These are phyloP conservation scores for Arthromyces matolae DNA, from an alignment of 768 basidiomycete genomes.

Conservation along the genomic window DNA sequence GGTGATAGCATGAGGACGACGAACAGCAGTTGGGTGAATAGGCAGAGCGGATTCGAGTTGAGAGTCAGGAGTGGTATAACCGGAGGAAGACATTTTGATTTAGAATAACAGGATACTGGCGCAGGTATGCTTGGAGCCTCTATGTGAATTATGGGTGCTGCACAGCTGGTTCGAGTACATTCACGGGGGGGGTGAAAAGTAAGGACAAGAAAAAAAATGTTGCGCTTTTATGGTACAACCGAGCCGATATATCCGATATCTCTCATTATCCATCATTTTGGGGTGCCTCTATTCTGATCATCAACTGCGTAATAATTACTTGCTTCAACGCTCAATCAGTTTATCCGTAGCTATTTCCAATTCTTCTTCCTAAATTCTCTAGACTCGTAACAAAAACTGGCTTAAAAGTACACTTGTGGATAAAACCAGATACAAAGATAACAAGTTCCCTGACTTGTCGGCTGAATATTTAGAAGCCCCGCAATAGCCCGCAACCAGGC, in stretches of 20 bases:
- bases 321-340: too few relatives aligned
- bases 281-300: too few relatives aligned
- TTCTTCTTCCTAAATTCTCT: too few relatives aligned
- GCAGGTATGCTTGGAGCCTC: slow-evolving; percentile 82
- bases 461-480: background rate
- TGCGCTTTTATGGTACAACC: too few relatives aligned
- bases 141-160: slow-evolving; percentile 82
- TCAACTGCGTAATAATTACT: too few relatives aligned
- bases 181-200: slow-evolving; percentile 39
- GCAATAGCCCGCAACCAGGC: background rate
- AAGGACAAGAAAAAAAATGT: background rate
- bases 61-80: too few relatives aligned
- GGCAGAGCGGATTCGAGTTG: slow-evolving; percentile 65
- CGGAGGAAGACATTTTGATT: slow-evolving; percentile 34
- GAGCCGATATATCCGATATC: too few relatives aligned
- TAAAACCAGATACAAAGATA: too few relatives aligned
- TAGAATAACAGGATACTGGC: slow-evolving; percentile 58
- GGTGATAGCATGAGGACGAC: slow-evolving; percentile 70
- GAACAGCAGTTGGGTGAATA: slow-evolving; percentile 82
- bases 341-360: too few relatives aligned
- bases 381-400: too few relatives aligned
- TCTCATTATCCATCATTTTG: too few relatives aligned
- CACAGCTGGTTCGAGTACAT: slow-evolving; percentile 96
- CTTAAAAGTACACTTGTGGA: too few relatives aligned
- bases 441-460: background rate